Base-by-base conservation (phyloP, 192 early-diverging fungal genomes). In the Coemansia umbellata region DNA sequence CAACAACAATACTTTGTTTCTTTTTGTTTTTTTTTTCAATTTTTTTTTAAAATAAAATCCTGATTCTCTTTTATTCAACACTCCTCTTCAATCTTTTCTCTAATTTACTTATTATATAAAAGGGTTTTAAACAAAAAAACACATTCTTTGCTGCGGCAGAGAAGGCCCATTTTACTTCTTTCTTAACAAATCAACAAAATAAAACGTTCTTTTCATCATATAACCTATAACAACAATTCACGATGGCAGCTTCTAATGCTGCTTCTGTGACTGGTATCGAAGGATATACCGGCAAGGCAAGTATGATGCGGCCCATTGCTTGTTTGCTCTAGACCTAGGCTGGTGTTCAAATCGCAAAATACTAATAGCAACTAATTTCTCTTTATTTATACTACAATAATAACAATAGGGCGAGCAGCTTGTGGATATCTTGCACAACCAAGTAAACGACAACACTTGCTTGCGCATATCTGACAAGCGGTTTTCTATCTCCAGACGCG, bases 401-500 rank as follows among this genome's bases (percentile, higher is more conserved):
- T 47, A 47, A 47, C n/a, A n/a, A 55, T 63, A 69, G 66, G 53
- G 48, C 14, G 59, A 60, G 42, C 72, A 75, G 66, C 30, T 58
- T 31, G 63, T 74, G 50, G 70, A 66, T 31, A 54, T 74, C 37
- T 22, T 66, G 37, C 70, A 74, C 47, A 39, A 53, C 49, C 72
- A 63, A 22, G 51, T 70, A 18, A 77, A 59, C 11, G 63, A 65
- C 41, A 68, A 77, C 53, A 59, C 56, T 11, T 62, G 62, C 24
- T 35, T 77, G 42, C 67, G 55, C n/a, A 51, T 77, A 8, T 32
- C 67, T 5, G 49, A 54, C 58, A n/a, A 62, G 27, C 63, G 23
- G 9, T 77, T 77, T 30, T 61, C 66, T 1, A 24, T 26, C 14
- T 23, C 30, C 50, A 49, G 67, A 44, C 66, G 74, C 31, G 54